These are phyloP conservation scores for Aureoboletus auriporus DNA, from an alignment of 768 basidiomycete genomes.

Conservation along the genomic window DNA sequence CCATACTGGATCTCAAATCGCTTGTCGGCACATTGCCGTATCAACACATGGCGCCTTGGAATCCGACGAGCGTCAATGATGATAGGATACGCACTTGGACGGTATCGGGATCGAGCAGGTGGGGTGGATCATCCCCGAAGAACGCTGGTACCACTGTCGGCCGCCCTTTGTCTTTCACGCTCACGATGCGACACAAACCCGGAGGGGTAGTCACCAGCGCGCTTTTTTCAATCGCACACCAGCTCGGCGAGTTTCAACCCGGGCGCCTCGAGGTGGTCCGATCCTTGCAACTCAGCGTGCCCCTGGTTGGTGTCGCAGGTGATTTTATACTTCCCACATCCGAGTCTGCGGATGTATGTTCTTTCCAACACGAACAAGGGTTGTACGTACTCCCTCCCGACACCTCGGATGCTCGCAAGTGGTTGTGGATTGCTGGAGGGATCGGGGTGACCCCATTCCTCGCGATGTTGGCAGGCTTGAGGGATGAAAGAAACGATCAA, in stretches of 20 bases:
- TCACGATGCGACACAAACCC: slow-evolving; percentile 57
- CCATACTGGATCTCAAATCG: slow-evolving; percentile 50
- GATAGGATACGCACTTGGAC: slow-evolving; percentile 68
- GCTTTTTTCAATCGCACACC: slow-evolving; percentile 46
- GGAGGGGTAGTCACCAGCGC: slow-evolving; percentile 53
- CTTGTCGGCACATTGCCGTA: slow-evolving; percentile 48
- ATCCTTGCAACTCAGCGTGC: slow-evolving; percentile 37
- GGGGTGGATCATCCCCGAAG: slow-evolving; percentile 3
- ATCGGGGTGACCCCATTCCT: slow-evolving; percentile 67
- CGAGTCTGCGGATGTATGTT: background rate
- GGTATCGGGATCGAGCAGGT: slow-evolving; percentile 35
- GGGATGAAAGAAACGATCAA: background rate
- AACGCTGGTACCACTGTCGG: background rate
- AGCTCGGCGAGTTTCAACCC: slow-evolving; percentile 36
- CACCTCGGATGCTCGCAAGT: slow-evolving; percentile 10
- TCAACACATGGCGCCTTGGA: slow-evolving; percentile 50
- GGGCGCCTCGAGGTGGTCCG: slow-evolving; percentile 40
- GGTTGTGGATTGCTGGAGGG: slow-evolving; percentile 59
- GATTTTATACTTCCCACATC: slow-evolving; percentile 39
- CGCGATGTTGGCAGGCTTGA: slow-evolving; percentile 41
- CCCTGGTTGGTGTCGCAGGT: slow-evolving; percentile 51
- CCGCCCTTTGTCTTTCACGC: slow-evolving; percentile 25
- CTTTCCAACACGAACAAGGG: background rate
- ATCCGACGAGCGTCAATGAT: slow-evolving; percentile 54
- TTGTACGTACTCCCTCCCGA: background rate